phyloP scores from a whole-genome alignment of 495 filamentous ascomycete genomes.

The Parachaetomium inaequale region DNA sequence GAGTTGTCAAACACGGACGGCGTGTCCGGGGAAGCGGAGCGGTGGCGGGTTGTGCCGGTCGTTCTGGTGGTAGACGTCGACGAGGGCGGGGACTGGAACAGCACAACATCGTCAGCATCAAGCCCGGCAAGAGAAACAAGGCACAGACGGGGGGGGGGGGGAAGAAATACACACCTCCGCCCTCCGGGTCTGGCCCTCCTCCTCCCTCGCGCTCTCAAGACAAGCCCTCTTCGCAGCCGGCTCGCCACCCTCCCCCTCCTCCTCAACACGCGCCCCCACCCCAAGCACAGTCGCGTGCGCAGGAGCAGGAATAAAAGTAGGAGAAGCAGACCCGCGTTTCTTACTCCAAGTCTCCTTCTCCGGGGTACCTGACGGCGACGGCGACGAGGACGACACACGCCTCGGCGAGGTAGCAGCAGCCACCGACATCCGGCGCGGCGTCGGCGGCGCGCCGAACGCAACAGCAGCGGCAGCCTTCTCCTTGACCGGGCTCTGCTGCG shows the following conservation, averaged over 20 bases:
- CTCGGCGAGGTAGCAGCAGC: background rate
- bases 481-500: background rate
- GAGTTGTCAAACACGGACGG: conserved; percentile 40
- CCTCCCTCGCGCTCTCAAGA: conserved; percentile 1
- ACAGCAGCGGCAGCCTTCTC: background rate
- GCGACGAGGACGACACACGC: background rate
- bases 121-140: background rate
- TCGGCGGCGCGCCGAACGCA: no score
- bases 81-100: conserved; percentile 7
- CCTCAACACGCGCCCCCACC: background rate
- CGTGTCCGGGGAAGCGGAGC: conserved; percentile 30
- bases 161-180: background rate
- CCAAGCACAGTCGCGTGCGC: background rate
- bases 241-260: background rate
- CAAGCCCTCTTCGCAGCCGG: conserved; percentile 17
- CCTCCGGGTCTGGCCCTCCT: background rate
- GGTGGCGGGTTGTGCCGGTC: background rate
- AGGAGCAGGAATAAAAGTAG: background rate
- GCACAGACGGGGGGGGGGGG: no score
- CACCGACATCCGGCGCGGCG: no score
- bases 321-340: conserved; percentile 1
- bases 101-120: background rate
- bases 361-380: background rate
- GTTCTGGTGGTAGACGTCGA: background rate
- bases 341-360: background rate